Evolutionary conservation across 768 basidiomycete genomes (phyloP).

Genomic region (Terana coerulea): DNA sequence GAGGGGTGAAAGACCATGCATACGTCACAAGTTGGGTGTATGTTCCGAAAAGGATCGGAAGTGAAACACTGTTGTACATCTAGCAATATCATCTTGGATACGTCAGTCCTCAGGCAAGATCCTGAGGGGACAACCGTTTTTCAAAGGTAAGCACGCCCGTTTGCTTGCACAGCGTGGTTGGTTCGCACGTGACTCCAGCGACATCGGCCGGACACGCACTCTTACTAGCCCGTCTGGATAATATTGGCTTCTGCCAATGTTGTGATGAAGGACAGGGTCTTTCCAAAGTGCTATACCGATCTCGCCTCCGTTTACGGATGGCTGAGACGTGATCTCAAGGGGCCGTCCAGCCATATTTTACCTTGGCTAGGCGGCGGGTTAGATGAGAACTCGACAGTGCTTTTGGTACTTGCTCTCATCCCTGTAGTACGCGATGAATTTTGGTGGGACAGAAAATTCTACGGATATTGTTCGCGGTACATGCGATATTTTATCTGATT

Average conservation of each 20-base stretch:
- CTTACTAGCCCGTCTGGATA: slow-evolving; percentile 12
- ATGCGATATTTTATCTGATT: too few species aligned
- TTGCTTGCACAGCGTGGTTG: neutral
- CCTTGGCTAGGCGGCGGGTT: slow-evolving; percentile 10
- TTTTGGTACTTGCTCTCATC: too few species aligned
- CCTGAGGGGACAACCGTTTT: neutral
- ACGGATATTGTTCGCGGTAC: too few species aligned
- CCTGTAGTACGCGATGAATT: too few species aligned
- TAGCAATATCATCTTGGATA: too few species aligned
- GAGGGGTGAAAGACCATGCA: slow-evolving; percentile 31
- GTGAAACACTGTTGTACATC: too few species aligned
- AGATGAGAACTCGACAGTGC: slow-evolving; percentile 7
- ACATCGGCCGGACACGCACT: neutral
- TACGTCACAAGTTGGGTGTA: neutral
- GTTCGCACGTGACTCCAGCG: neutral
- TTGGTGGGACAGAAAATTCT: too few species aligned
- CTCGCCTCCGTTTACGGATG: too few species aligned
- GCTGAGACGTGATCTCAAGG: slow-evolving; percentile 8
- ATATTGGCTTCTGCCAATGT: neutral
- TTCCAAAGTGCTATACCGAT: slow-evolving; percentile 3
- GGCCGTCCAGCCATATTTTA: slow-evolving; percentile 4
- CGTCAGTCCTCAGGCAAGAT: neutral
- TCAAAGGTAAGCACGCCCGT: too few species aligned
- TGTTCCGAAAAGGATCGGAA: too few species aligned
- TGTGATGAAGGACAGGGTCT: slow-evolving; percentile 10